Evolutionary conservation across 176 grass and related monocot genomes (phyloP).

Genomic region (Eleusine indica): DNA sequence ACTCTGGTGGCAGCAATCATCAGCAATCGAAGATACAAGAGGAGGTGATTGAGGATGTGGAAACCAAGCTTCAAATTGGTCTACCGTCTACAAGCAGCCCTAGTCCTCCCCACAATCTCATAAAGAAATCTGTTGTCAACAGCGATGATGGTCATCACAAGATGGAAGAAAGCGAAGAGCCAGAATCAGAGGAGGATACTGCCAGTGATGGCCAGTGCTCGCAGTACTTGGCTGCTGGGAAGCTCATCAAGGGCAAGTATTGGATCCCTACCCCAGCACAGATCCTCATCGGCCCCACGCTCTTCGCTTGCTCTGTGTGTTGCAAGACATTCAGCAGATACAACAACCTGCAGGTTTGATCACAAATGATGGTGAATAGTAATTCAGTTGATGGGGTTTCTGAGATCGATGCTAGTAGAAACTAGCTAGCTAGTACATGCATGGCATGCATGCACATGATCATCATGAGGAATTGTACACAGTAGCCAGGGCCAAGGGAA

Average conservation of each 20-base stretch:
- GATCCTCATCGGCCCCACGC: slow-evolving; percentile 71
- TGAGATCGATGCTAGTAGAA: no score
- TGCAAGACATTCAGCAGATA: slow-evolving; percentile 77
- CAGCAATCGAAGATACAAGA: background rate
- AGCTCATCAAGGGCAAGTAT: slow-evolving; percentile 66
- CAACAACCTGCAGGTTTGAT: slow-evolving; percentile 68
- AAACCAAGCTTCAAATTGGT: slow-evolving; percentile 43
- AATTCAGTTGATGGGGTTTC: no score
- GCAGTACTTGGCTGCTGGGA: slow-evolving; percentile 50
- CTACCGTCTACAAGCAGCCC: background rate
- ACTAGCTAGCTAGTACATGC: no score
- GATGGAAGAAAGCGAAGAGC: background rate
- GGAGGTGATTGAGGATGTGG: slow-evolving; percentile 15
- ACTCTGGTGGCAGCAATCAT: background rate
- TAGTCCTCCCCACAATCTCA: background rate
- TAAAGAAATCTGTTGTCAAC: background rate
- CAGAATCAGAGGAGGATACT: background rate
- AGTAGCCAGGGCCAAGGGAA: no score
- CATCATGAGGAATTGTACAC: no score
- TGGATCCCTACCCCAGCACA: slow-evolving; percentile 73
- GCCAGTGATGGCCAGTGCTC: slow-evolving; percentile 12
- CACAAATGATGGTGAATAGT: no score
- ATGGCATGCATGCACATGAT: no score
- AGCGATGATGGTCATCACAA: slow-evolving; percentile 18
- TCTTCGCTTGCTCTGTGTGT: slow-evolving; percentile 66